These are phyloP conservation scores for Pseudocercospora vitis DNA, from an alignment of 2,329 filamentous ascomycete species.

Conservation along the genomic window DNA sequence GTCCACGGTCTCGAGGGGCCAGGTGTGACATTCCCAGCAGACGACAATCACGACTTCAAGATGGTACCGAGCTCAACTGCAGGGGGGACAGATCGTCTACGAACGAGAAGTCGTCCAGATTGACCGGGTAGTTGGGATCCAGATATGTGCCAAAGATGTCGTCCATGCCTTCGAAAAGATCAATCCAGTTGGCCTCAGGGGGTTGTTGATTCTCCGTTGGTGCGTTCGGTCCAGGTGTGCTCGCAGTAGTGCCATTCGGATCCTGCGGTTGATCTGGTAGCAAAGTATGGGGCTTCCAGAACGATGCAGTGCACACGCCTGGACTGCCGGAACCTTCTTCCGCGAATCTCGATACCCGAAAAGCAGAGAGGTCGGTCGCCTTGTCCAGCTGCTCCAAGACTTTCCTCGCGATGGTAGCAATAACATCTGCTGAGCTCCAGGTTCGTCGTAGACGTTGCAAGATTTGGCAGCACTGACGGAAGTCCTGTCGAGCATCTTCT, in stretches of 20 bases:
- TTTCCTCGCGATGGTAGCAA: slow-evolving; percentile 40
- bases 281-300: slow-evolving; percentile 25
- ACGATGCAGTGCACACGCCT: slow-evolving; percentile 24
- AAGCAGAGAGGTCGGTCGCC: slow-evolving; percentile 30
- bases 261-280: slow-evolving; percentile 18
- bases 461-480: slow-evolving; percentile 46
- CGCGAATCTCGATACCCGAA: slow-evolving; percentile 27
- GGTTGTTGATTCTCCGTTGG: slow-evolving; percentile 8
- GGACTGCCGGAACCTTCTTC: slow-evolving; percentile 19
- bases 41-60: slow-evolving; percentile 7
- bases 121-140: slow-evolving; percentile 38
- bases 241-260: slow-evolving; percentile 7
- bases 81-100: slow-evolving; percentile 32
- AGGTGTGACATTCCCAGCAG: neutral
- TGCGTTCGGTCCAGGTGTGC: neutral
- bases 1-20: no score
- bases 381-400: slow-evolving; percentile 36
- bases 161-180: slow-evolving; percentile 38
- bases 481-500: slow-evolving; percentile 48
- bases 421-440: slow-evolving; percentile 50
- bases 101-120: slow-evolving; percentile 37
- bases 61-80: slow-evolving; percentile 24
- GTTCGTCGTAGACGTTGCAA: slow-evolving; percentile 46
- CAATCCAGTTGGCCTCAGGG: slow-evolving; percentile 17
- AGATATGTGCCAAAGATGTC: slow-evolving; percentile 38